Evolutionary conservation across 2,329 filamentous ascomycete species (phyloP).

Genomic region (Orbilia ellipsospora): DNA sequence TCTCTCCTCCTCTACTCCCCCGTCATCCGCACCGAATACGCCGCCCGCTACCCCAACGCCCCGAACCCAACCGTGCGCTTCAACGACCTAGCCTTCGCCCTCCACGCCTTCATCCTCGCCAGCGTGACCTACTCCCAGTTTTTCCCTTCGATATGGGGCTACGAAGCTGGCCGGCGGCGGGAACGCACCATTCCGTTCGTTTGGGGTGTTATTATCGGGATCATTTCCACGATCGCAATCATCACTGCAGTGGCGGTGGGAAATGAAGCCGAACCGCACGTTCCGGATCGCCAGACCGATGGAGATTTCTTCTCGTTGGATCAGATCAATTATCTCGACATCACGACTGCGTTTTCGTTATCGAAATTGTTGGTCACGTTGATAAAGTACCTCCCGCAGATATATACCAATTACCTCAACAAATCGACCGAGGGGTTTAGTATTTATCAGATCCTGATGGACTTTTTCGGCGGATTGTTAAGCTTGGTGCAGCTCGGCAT

Average conservation of each 20-base stretch:
- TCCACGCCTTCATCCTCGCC: conserved; percentile 80
- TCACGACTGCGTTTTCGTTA: conserved; percentile 73
- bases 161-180: conserved; percentile 66
- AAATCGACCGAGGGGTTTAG: conserved; percentile 88
- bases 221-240: conserved; percentile 69
- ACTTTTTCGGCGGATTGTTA: conserved; percentile 82
- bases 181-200: conserved; percentile 72
- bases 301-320: conserved; percentile 61
- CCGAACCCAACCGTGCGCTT: conserved; percentile 84
- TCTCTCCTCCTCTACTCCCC: conserved; percentile 81
- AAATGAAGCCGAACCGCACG: conserved; percentile 54
- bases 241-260: conserved; percentile 65
- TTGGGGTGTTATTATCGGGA: conserved; percentile 72
- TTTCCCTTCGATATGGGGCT: conserved; percentile 77
- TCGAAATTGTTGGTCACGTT: conserved; percentile 89
- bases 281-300: conserved; percentile 63
- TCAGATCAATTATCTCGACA: conserved; percentile 64
- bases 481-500: conserved; percentile 84
- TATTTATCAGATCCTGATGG: conserved; percentile 84
- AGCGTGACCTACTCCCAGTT: conserved; percentile 82
- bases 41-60: conserved; percentile 76
- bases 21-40: conserved; percentile 82
- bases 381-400: conserved; percentile 92
- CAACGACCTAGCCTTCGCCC: conserved; percentile 90
- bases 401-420: conserved; percentile 83